Evolutionary conservation across 108 stramenopile species (phyloP).

Genomic region (Cyclotella sp.): DNA sequence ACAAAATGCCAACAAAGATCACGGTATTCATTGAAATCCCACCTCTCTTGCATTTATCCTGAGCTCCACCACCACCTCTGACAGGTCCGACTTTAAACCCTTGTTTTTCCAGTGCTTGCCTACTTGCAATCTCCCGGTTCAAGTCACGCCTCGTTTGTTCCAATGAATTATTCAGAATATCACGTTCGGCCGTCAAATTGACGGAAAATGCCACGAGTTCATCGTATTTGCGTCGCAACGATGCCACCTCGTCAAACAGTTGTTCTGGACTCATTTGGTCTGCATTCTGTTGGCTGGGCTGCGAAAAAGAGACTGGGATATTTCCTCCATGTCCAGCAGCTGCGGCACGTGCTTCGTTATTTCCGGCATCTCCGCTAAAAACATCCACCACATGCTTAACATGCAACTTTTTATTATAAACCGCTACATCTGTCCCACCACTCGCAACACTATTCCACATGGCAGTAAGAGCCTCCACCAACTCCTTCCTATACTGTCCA

Average conservation of each 20-base stretch:
- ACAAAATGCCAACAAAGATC: constrained; percentile 29
- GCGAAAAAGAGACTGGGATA: constrained; percentile 18
- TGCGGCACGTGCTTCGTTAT: neutral
- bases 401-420: constrained; percentile 86
- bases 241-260: constrained; percentile 69
- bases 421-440: constrained; percentile 20
- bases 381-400: constrained; percentile 76
- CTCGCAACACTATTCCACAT: constrained; percentile 83
- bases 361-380: neutral
- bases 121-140: constrained; percentile 78
- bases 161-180: constrained; percentile 91
- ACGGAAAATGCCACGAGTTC: constrained; percentile 93
- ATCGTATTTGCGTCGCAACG: constrained; percentile 91
- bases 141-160: constrained; percentile 92
- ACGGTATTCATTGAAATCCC: constrained; percentile 27
- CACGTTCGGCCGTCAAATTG: constrained; percentile 93
- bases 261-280: constrained; percentile 83
- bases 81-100: constrained; percentile 25
- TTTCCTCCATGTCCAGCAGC: neutral
- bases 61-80: neutral
- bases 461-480: constrained; percentile 78
- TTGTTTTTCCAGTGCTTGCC: constrained; percentile 68
- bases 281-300: constrained; percentile 36
- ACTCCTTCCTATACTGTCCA: constrained; percentile 51
- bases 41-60: constrained; percentile 19